Evolutionary conservation across 192 early-diverging fungal genomes (phyloP).

Genomic region (Coemansia sp.): DNA sequence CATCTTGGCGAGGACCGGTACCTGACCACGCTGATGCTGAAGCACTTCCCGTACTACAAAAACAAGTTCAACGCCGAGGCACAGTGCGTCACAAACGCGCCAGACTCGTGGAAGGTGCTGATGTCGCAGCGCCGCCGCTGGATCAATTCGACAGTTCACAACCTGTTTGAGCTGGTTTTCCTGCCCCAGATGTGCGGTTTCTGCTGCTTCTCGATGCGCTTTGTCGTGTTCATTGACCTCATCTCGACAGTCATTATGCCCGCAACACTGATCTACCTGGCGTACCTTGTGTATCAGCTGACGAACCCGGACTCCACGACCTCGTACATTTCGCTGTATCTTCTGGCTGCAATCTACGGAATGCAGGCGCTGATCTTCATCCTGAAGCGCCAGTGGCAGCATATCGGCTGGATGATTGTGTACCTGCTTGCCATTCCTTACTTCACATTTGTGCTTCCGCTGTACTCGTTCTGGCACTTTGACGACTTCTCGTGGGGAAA

Average conservation of each 20-base stretch:
- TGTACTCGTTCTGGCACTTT: conserved; percentile 99
- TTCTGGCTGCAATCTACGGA: conserved; percentile 86
- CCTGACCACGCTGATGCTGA: conserved; percentile 87
- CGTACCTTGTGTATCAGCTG: conserved; percentile 73
- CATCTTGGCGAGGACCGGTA: conserved; percentile 99
- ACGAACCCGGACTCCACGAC: conserved; percentile 57
- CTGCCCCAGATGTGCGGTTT: conserved; percentile 96
- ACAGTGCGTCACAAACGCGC: conserved; percentile 86
- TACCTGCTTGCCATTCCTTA: conserved; percentile 88
- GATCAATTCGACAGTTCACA: conserved; percentile 99
- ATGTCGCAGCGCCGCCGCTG: conserved; percentile 97
- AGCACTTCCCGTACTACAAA: conserved; percentile 95
- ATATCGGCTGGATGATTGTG: conserved; percentile 97
- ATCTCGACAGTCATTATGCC: conserved; percentile 93
- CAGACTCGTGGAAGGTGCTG: conserved; percentile 90
- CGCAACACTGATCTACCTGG: conserved; percentile 85
- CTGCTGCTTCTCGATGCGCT: conserved; percentile 96
- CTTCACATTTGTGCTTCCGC: conserved; percentile 73
- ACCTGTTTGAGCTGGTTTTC: conserved; percentile 89
- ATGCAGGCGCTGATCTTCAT: conserved; percentile 87
- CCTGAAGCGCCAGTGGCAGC: conserved; percentile 85
- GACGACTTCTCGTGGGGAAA: conserved; percentile 99
- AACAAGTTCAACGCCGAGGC: conserved; percentile 93
- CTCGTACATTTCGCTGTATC: conserved; percentile 80
- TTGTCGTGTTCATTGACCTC: conserved; percentile 93